Base-by-base conservation (phyloP, 176 grass and related monocot species). In the Metroxylon sagu region DNA sequence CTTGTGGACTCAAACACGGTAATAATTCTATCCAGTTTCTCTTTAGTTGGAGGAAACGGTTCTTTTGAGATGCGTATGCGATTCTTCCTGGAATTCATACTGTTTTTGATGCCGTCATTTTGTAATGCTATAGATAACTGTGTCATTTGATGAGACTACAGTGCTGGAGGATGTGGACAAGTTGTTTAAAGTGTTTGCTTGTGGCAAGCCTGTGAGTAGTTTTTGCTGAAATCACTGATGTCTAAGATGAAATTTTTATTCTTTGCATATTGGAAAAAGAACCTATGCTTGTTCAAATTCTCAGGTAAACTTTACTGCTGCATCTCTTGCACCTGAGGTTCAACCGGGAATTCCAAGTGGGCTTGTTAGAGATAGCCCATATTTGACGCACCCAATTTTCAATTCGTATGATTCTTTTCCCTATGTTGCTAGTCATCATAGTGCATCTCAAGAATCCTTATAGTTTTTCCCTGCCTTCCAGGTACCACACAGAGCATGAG, bases 401-500 rank as follows among this genome's bases (percentile, higher is more conserved):
- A 16, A 43, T 27, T 64, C 29, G 64, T 6, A 43, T 43, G 35
- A 43, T 2, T 2, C 35, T 43, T 14, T 43, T 14, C 35, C 10
- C 10, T 12, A 14, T 3, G 0, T 43, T 43, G 35, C 35, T 64
- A 19, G 67, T 70, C 50, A 14, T 69, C 12, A 16, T 10, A 5
- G 55, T 56, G 54, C 1, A 62, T 76, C 54, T 26, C 55, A 48
- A 17, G 48, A 67, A 56, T 35, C 63, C 25, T 43, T 67, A 16
- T 59, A 55, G 18, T 61, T 70, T 58, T 62, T 48, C 50, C 69
- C 52, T 71, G 19, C 61, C 64, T 72, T 89, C 76, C 66, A 97
- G 93, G 78, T 97, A 92, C 69, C 93, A 85, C 69, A 98, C 93
- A 53, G 93, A 98, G 79, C 93, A 98, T 3, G 93, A 98, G 66